phyloP scores from a whole-genome alignment of 2,329 filamentous ascomycete species.

The Scedosporium aurantiacum region DNA sequence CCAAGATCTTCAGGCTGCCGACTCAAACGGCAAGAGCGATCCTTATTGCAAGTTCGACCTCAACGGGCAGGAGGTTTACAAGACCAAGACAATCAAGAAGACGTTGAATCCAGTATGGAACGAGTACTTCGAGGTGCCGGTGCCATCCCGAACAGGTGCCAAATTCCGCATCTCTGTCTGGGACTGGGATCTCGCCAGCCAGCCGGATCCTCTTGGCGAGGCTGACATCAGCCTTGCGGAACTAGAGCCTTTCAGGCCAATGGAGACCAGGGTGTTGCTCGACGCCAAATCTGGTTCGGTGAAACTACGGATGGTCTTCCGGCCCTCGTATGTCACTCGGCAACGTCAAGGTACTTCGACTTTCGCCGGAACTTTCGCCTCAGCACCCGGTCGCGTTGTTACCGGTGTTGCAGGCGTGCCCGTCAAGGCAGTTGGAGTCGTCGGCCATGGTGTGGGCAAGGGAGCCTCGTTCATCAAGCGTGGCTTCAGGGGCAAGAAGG shows the following conservation, averaged over 20 bases:
- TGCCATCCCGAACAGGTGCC: constrained; percentile 75
- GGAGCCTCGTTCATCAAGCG: constrained; percentile 85
- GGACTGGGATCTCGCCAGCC: constrained; percentile 95
- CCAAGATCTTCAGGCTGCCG: constrained; percentile 77
- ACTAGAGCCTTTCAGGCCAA: constrained; percentile 74
- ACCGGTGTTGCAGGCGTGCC: constrained; percentile 71
- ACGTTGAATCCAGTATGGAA: constrained; percentile 93
- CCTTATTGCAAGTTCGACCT: constrained; percentile 93
- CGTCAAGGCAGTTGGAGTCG: constrained; percentile 72
- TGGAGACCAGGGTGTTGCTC: constrained; percentile 63
- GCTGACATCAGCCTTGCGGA: constrained; percentile 64
- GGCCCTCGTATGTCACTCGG: constrained; percentile 80
- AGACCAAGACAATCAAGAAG: constrained; percentile 95
- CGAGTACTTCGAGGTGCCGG: constrained; percentile 77
- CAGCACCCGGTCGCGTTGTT: constrained; percentile 76
- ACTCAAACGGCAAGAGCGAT: constrained; percentile 93
- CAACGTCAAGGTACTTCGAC: constrained; percentile 83
- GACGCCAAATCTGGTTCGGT: constrained; percentile 85
- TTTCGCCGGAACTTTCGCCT: constrained; percentile 80
- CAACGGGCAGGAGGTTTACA: constrained; percentile 82
- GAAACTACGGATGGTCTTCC: constrained; percentile 78
- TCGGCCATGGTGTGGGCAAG: constrained; percentile 73
- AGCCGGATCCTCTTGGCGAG: constrained; percentile 79
- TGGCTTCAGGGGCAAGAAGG: constrained; percentile 66
- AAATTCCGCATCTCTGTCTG: constrained; percentile 76